Evolutionary conservation across 169 alveolate species (phyloP), one percentile per base, ranked within the genome.

Genomic region (Sarcocystis neurona): DNA sequence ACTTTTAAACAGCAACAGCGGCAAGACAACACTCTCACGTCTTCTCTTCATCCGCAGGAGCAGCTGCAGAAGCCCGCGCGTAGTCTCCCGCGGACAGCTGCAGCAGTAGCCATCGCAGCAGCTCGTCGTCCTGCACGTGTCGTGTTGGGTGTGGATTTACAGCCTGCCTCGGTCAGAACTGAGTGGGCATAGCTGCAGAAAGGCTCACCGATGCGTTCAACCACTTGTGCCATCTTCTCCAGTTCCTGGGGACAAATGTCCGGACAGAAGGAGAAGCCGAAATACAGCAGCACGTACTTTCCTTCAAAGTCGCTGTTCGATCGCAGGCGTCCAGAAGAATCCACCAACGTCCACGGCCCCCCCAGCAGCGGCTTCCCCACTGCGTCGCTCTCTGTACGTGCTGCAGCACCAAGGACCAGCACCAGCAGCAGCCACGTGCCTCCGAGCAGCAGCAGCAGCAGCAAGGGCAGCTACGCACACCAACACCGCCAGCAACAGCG

Each of bases 191-290:
- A n/a, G n/a, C 56, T 72, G 43, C 41, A 12, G 12, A 48, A 3
- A n/a, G 3, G 50, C 60, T 27, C 66, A 50, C 90, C 97, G 34
- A 96, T 84, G 37, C 74, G 86, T 43, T 93, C 96, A 48, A 92
- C 90, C 41, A 95, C 97, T 70, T 87, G 90, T 6, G 94, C 92
- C 85, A 94, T 96, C 47, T 96, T 96, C 72, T 96, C 97, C 92
- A 96, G 91, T 82, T 96, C 98, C 84, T 93, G 97, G 3, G 98
- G 98, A 85, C 98, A 96, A 32, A 96, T 95, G 89, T 96, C 98
- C 72, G 98, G 98, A 84, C 98, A 96, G 78, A 95, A 95, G 27
- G 94, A 91, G 91, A 96, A 96, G 27, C 98, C 94, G 50, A 91
- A 91, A 56, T 91, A 91, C 1, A 91, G 27, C 15, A 91, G 88